Conservation (phyloP, 108 stramenopile species). For the Skeletonema potamos region DNA sequence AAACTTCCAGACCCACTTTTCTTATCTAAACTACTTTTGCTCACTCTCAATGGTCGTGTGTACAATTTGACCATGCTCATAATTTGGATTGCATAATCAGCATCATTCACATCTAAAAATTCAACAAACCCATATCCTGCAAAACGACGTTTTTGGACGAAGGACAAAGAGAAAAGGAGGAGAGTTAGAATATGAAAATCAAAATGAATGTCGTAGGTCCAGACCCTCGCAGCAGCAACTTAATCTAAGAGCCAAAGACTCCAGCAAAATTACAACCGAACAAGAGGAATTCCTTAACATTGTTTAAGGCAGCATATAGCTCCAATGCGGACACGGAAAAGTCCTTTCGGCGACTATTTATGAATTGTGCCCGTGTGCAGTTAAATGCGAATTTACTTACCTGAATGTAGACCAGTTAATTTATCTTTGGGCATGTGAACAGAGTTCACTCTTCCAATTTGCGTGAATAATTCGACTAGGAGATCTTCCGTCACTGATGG, state of each 20-base stretch:
- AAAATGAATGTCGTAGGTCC: conserved; percentile 43
- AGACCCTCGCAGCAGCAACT: conserved; percentile 42
- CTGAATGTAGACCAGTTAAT: conserved; percentile 66
- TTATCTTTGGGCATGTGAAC: conserved; percentile 99
- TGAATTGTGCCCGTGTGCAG: not conserved
- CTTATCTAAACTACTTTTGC: conserved; percentile 87
- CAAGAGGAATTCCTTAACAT: conserved; percentile 48
- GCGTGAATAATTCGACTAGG: conserved; percentile 92
- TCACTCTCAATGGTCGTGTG: conserved; percentile 89
- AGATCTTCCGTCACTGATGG: conserved; percentile 85
- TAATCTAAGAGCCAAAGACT: conserved; percentile 18
- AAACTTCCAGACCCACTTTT: conserved; percentile 57
- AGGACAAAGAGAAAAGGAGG: not conserved
- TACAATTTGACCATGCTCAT: conserved; percentile 97
- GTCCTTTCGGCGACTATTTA: conserved; percentile 26
- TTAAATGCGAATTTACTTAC: not conserved
- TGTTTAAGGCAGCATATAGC: conserved; percentile 50
- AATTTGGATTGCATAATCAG: conserved; percentile 96
- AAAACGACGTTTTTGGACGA: not conserved
- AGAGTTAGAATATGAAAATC: not conserved
- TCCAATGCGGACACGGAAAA: conserved; percentile 38
- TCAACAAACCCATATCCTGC: conserved; percentile 98
- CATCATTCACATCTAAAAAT: conserved; percentile 89
- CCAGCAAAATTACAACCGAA: conserved; percentile 30
- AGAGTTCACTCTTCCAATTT: conserved; percentile 91